Percentiles rank a stretch among this genome's conserved stretches.
Conservation (phyloP, 495 filamentous ascomycete genomes). For the Talaromyces liani region DNA sequence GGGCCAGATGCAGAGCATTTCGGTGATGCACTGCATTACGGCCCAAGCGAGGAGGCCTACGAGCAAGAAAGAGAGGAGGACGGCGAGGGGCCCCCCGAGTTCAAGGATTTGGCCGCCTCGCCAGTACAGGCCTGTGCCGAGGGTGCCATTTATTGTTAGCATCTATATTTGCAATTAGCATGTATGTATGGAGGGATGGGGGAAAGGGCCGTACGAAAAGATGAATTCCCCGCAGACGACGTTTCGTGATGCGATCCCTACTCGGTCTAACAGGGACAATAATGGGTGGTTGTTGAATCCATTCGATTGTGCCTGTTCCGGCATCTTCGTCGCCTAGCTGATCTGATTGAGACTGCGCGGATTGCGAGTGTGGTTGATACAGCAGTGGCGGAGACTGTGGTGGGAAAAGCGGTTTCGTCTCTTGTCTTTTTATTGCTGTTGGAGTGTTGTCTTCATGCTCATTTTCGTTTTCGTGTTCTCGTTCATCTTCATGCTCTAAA, state of each 20-base stretch:
- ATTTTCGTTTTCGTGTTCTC: not conserved
- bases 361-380: not conserved
- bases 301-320: not conserved
- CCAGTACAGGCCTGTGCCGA: slow-evolving; percentile 43
- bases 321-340: not conserved
- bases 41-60: slow-evolving; percentile 33
- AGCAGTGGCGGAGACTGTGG: not conserved
- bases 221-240: slow-evolving; percentile 32
- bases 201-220: slow-evolving; percentile 24
- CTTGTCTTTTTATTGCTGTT: not conserved
- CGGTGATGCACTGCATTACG: slow-evolving; percentile 42
- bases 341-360: not conserved
- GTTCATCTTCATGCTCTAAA: not conserved
- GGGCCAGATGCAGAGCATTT: slow-evolving; percentile 43
- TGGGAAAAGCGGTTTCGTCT: not conserved
- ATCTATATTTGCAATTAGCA: slow-evolving; percentile 17
- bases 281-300: not conserved
- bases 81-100: slow-evolving; percentile 33
- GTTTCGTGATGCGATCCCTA: slow-evolving; percentile 7
- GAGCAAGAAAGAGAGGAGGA: slow-evolving; percentile 31
- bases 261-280: not conserved
- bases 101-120: slow-evolving; percentile 34
- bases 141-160: slow-evolving; percentile 37
- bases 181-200: not conserved
- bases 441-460: not conserved